Conservation (phyloP, 768 basidiomycete species). For the Trametes maxima region DNA sequence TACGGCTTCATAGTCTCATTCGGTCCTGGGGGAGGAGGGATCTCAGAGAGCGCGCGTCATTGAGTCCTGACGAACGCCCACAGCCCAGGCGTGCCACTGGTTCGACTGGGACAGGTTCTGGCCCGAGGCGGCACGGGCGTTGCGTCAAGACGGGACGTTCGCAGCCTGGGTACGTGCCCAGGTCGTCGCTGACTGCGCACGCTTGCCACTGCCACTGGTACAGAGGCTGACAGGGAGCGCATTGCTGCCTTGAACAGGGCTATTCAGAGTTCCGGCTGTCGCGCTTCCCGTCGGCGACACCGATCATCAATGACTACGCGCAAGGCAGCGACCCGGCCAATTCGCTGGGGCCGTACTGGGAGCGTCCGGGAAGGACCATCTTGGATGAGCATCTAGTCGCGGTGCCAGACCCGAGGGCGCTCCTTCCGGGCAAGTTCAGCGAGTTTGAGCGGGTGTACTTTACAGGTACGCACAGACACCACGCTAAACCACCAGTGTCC, state of each 20-base stretch:
- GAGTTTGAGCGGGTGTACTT: constrained; percentile 59
- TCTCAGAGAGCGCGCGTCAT: neutral
- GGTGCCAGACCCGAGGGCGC: constrained; percentile 54
- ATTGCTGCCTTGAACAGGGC: constrained; percentile 18
- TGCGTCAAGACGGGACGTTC: constrained; percentile 63
- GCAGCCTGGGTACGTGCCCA: constrained; percentile 67
- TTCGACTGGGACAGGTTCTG: constrained; percentile 75
- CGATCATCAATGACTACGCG: constrained; percentile 61
- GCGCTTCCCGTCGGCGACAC: constrained; percentile 55
- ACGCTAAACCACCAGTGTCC: constrained; percentile 4
- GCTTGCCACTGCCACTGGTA: neutral
- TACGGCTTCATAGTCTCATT: constrained; percentile 30
- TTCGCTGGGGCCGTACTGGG: constrained; percentile 74
- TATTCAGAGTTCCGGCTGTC: constrained; percentile 76
- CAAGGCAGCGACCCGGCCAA: constrained; percentile 56
- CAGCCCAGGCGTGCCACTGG: constrained; percentile 84
- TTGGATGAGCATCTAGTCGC: constrained; percentile 70
- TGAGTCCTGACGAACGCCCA: neutral
- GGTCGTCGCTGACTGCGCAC: neutral
- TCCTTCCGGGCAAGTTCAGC: constrained; percentile 39
- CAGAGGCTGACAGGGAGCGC: neutral
- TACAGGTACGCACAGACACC: constrained; percentile 44
- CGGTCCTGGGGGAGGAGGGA: neutral
- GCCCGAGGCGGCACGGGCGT: constrained; percentile 63
- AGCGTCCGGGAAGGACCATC: constrained; percentile 78